Evolutionary conservation across 192 early-diverging fungal species (phyloP).

Genomic region (Kappamyces sp.): DNA sequence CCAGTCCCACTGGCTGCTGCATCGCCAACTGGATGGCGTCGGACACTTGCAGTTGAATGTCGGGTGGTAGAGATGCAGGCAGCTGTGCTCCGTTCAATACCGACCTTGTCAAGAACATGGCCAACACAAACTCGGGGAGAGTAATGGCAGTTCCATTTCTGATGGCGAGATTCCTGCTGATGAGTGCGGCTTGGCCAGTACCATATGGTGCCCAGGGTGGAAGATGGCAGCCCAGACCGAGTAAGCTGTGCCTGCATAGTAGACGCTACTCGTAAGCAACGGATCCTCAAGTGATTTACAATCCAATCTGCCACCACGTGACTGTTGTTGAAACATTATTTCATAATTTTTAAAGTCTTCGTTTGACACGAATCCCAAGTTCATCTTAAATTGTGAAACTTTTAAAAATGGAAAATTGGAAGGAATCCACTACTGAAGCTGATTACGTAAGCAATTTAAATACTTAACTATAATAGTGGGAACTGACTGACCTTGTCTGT

Average conservation of each 20-base stretch:
- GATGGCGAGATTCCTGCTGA: conserved; percentile 22
- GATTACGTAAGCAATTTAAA: too few species aligned
- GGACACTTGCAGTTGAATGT: conserved; percentile 33
- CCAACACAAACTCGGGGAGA: conserved; percentile 44
- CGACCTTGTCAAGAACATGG: conserved; percentile 42
- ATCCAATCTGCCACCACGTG: neutral
- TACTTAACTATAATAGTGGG: too few species aligned
- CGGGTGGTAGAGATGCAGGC: conserved; percentile 32
- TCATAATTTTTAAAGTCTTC: conserved; percentile 8
- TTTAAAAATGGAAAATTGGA: too few species aligned
- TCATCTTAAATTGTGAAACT: too few species aligned
- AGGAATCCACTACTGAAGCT: too few species aligned
- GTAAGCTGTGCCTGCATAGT: conserved; percentile 2
- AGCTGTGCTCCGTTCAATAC: conserved; percentile 27
- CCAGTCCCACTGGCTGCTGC: too few species aligned
- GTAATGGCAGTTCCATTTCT: conserved; percentile 25
- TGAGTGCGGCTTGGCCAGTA: neutral
- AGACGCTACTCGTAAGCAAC: neutral
- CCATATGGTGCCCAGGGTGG: conserved; percentile 9
- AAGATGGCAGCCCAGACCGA: conserved; percentile 3
- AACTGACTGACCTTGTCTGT: too few species aligned
- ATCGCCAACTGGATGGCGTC: conserved; percentile 16
- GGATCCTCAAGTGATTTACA: neutral
- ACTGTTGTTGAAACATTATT: conserved; percentile 10
- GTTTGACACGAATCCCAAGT: too few species aligned